These are phyloP conservation scores for Fusarium sp. DNA, from an alignment of 2,329 filamentous ascomycete species.

Conservation along the genomic window DNA sequence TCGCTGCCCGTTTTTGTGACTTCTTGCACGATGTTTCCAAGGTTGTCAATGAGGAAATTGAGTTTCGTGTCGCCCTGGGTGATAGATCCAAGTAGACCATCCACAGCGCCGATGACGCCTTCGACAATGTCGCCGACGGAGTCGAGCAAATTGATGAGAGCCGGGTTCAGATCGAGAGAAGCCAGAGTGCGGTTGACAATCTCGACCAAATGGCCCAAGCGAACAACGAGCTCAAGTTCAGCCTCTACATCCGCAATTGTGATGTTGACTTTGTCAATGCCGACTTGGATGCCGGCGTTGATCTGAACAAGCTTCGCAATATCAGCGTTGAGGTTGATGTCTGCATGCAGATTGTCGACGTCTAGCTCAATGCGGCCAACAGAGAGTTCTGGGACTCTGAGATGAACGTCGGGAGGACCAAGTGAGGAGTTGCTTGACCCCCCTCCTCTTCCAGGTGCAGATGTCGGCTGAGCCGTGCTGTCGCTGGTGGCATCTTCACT, in stretches of 20 bases:
- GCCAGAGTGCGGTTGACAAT: slow-evolving; percentile 26
- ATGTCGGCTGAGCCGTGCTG: not conserved
- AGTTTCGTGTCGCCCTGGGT: slow-evolving; percentile 24
- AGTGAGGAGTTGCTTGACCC: slow-evolving; percentile 13
- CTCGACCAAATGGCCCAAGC: slow-evolving; percentile 16
- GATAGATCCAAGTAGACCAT: slow-evolving; percentile 21
- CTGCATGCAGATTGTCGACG: slow-evolving; percentile 23
- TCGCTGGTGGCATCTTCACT: not conserved
- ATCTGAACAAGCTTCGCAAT: slow-evolving; percentile 20
- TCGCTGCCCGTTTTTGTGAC: slow-evolving; percentile 11
- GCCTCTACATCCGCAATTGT: slow-evolving; percentile 23
- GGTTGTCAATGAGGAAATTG: slow-evolving; percentile 25
- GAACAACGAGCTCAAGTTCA: slow-evolving; percentile 23
- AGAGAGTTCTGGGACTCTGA: slow-evolving; percentile 20
- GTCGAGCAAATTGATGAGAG: slow-evolving; percentile 18
- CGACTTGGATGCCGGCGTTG: slow-evolving; percentile 19
- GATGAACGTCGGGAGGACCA: slow-evolving; percentile 25
- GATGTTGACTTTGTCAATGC: slow-evolving; percentile 27
- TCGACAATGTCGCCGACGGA: slow-evolving; percentile 20
- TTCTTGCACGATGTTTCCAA: slow-evolving; percentile 24
- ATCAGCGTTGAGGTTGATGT: slow-evolving; percentile 26
- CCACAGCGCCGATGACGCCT: slow-evolving; percentile 10
- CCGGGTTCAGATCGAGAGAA: slow-evolving; percentile 21
- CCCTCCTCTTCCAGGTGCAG: not conserved
- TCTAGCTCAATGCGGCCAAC: slow-evolving; percentile 25